phyloP scores from a whole-genome alignment of 371 early-diverging fungal genomes.

The Blakeslea trispora region DNA sequence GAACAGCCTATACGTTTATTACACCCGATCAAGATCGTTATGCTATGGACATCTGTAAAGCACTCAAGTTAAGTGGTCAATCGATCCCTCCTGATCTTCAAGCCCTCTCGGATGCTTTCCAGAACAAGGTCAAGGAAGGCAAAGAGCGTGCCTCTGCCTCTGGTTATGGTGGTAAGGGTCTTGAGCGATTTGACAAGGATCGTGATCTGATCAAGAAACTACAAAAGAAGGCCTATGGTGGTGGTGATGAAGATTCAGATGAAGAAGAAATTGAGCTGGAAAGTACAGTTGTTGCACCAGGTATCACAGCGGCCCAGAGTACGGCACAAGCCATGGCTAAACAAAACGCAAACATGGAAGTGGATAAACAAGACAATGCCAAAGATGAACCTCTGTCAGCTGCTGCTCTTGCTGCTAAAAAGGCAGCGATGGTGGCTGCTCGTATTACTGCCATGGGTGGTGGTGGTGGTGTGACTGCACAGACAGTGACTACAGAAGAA shows the following conservation, averaged over 20 bases:
- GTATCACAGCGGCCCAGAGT: conserved; percentile 44
- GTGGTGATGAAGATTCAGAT: conserved; percentile 73
- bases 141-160: conserved; percentile 79
- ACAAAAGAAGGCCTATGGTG: conserved; percentile 86
- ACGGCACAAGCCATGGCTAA: conserved; percentile 45
- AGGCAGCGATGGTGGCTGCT: conserved; percentile 48
- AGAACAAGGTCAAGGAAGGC: conserved; percentile 89
- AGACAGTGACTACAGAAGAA: conserved; percentile 23
- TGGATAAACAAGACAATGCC: conserved; percentile 40
- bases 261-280: conserved; percentile 70
- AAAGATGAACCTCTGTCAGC: conserved; percentile 42
- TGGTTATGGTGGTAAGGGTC: conserved; percentile 97
- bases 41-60: conserved; percentile 93
- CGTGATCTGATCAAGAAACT: conserved; percentile 88
- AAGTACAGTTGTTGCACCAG: conserved; percentile 25
- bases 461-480: conserved; percentile 19
- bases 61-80: conserved; percentile 77
- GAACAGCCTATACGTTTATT: conserved; percentile 95
- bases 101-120: conserved; percentile 77
- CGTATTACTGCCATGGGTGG: conserved; percentile 47
- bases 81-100: conserved; percentile 79
- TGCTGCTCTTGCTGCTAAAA: conserved; percentile 55
- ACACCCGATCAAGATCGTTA: conserved; percentile 92
- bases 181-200: conserved; percentile 93
- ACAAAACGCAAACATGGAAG: conserved; percentile 37